Evolutionary conservation across 1,284 basidiomycete genomes (phyloP).

Genomic region (Tilletia setariae): DNA sequence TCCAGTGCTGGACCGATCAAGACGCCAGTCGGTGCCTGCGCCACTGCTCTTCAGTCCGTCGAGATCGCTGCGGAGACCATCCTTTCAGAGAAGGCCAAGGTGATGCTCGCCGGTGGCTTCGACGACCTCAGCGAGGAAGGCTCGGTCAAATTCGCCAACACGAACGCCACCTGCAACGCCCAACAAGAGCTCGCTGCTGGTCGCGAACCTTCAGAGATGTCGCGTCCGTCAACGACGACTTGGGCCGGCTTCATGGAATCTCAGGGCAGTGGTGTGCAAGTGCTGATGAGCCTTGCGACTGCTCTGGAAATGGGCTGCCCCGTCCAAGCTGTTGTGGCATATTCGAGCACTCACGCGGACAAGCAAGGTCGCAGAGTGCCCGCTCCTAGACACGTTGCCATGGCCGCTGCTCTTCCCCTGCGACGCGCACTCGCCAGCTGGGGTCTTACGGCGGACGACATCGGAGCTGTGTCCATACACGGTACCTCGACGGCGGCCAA

Average conservation of each 20-base stretch:
- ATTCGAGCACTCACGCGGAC: slow-evolving; percentile 89
- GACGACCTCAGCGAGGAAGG: slow-evolving; percentile 97
- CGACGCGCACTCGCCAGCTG: slow-evolving; percentile 92
- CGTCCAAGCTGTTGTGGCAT: slow-evolving; percentile 87
- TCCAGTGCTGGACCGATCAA: slow-evolving; percentile 76
- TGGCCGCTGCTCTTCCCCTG: slow-evolving; percentile 62
- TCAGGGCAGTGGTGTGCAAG: slow-evolving; percentile 92
- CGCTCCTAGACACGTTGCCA: slow-evolving; percentile 49
- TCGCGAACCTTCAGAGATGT: slow-evolving; percentile 95
- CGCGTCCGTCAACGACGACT: slow-evolving; percentile 90
- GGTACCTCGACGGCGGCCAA: slow-evolving; percentile 96
- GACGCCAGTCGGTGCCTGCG: slow-evolving; percentile 97
- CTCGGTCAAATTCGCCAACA: slow-evolving; percentile 89
- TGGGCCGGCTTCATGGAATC: slow-evolving; percentile 74
- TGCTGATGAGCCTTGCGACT: slow-evolving; percentile 93
- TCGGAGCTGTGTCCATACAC: slow-evolving; percentile 76
- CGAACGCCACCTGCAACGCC: slow-evolving; percentile 97
- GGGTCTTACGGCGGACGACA: slow-evolving; percentile 87
- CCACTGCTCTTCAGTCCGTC: slow-evolving; percentile 92
- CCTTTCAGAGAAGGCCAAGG: slow-evolving; percentile 89
- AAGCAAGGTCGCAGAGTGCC: slow-evolving; percentile 93
- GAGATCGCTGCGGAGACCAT: slow-evolving; percentile 98
- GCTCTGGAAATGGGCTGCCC: slow-evolving; percentile 90
- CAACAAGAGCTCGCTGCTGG: slow-evolving; percentile 97
- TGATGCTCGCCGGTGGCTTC: slow-evolving; percentile 98